Conservation (phyloP, 2,329 filamentous ascomycete species). For the Biscogniauxia sp. region DNA sequence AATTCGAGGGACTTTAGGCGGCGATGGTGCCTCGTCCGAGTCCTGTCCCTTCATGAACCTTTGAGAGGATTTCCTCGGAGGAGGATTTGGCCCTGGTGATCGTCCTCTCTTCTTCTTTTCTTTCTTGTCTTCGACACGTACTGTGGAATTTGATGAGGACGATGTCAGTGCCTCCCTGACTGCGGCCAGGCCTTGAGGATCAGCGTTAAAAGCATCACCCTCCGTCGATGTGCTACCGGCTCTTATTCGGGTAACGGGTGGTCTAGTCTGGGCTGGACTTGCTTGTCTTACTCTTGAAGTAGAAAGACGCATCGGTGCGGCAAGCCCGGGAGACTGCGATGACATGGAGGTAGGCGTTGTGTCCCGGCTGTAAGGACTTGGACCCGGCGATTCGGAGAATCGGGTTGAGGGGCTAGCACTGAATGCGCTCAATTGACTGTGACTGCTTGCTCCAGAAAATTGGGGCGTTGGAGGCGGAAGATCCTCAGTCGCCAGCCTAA, state of each 20-base stretch:
- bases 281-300: conserved; percentile 50
- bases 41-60: conserved; percentile 45
- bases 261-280: conserved; percentile 55
- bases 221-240: conserved; percentile 55
- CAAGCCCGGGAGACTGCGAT: conserved; percentile 67
- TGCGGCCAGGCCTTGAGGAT: conserved; percentile 59
- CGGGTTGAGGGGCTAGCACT: conserved; percentile 73
- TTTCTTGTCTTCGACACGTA: conserved; percentile 51
- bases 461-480: conserved; percentile 66
- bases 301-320: conserved; percentile 46
- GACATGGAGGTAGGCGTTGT: conserved; percentile 77
- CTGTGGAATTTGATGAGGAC: conserved; percentile 69
- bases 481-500: conserved; percentile 61
- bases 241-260: conserved; percentile 58
- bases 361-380: conserved; percentile 70
- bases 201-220: conserved; percentile 41
- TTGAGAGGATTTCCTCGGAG: conserved; percentile 60
- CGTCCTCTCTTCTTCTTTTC: conserved; percentile 44
- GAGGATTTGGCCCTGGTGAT: conserved; percentile 55
- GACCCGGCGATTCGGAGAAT: conserved; percentile 69
- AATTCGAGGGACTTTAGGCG: conserved; percentile 37
- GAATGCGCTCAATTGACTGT: conserved; percentile 52
- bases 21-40: conserved; percentile 34
- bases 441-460: conserved; percentile 57
- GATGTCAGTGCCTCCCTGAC: conserved; percentile 70